Percentiles rank a stretch among this genome's conserved stretches.
These are phyloP conservation scores for Tetracladium marchalianum DNA, from an alignment of 495 filamentous ascomycete species.

Conservation along the genomic window DNA sequence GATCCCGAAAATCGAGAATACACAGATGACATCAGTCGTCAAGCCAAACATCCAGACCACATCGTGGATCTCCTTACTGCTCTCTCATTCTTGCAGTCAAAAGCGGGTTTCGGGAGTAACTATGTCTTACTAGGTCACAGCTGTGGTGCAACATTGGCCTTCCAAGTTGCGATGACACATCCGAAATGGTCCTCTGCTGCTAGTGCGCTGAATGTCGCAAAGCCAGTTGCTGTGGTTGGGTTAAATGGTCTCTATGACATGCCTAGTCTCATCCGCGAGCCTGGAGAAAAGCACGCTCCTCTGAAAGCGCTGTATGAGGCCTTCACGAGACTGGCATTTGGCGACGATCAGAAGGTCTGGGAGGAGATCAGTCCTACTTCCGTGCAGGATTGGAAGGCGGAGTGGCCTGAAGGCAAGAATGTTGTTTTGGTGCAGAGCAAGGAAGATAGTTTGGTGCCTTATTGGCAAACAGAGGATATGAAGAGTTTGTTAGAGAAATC, in stretches of 20 bases:
- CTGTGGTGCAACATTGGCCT: conserved; percentile 63
- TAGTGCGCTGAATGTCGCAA: neutral
- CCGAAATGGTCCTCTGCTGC: neutral
- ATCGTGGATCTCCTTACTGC: conserved; percentile 56
- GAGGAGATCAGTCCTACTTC: neutral
- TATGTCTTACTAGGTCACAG: conserved; percentile 70
- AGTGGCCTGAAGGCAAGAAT: conserved; percentile 2
- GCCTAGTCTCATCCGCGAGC: neutral
- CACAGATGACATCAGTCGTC: conserved; percentile 2
- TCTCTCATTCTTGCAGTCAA: conserved; percentile 46
- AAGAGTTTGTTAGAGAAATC: conserved; percentile 8
- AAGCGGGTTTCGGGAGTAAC: conserved; percentile 33
- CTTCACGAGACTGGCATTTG: conserved; percentile 3
- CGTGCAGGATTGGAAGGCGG: neutral
- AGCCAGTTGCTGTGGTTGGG: neutral
- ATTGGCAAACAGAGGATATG: conserved; percentile 21
- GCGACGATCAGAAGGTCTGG: conserved; percentile 1
- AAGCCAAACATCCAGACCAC: conserved; percentile 61
- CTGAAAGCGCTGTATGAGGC: conserved; percentile 1
- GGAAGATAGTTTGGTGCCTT: conserved; percentile 26
- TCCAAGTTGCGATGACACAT: conserved; percentile 50
- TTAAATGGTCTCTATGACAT: conserved; percentile 7
- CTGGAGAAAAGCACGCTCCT: neutral
- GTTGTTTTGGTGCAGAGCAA: conserved; percentile 24
- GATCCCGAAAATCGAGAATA: conserved; percentile 43